These are phyloP conservation scores for Wickerhamiella nectarea DNA, from an alignment of 805 yeast genomes.

Conservation along the genomic window DNA sequence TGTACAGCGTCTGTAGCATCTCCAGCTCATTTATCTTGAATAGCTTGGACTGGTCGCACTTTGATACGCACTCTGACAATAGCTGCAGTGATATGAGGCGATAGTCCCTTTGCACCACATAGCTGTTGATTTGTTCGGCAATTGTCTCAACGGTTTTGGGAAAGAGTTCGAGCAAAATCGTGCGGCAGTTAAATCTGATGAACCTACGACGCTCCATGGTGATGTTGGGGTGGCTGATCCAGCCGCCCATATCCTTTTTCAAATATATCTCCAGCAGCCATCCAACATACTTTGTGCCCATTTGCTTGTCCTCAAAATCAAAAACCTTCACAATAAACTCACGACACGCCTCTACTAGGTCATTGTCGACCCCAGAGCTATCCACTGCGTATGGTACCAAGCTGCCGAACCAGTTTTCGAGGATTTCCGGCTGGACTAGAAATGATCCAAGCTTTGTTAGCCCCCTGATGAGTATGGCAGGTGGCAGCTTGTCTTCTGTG, in stretches of 20 bases:
- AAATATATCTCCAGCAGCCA: conserved; percentile 20
- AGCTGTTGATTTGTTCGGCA: conserved; percentile 28
- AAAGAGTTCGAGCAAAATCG: conserved; percentile 33
- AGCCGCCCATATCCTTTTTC: conserved; percentile 12
- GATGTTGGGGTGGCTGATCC: conserved; percentile 14
- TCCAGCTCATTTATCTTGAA: conserved; percentile 17
- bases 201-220: conserved; percentile 39
- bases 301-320: conserved; percentile 5
- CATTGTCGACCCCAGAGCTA: conserved; percentile 40
- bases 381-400: conserved; percentile 41
- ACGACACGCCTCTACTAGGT: conserved; percentile 26
- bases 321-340: conserved; percentile 21
- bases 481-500: conserved; percentile 13
- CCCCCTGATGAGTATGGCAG: conserved; percentile 22
- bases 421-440: conserved; percentile 20
- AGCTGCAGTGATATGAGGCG: conserved; percentile 32
- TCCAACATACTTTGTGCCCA: conserved; percentile 15
- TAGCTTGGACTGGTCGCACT: conserved; percentile 18
- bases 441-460: conserved; percentile 24
- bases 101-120: conserved; percentile 24
- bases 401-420: conserved; percentile 37
- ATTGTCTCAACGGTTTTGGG: conserved; percentile 28
- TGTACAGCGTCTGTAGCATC: conserved; percentile 16
- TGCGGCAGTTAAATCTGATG: conserved; percentile 32
- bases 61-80: conserved; percentile 21